Base-by-base conservation (phyloP, 441 rosid genomes). In the Corymbia calophylla region DNA sequence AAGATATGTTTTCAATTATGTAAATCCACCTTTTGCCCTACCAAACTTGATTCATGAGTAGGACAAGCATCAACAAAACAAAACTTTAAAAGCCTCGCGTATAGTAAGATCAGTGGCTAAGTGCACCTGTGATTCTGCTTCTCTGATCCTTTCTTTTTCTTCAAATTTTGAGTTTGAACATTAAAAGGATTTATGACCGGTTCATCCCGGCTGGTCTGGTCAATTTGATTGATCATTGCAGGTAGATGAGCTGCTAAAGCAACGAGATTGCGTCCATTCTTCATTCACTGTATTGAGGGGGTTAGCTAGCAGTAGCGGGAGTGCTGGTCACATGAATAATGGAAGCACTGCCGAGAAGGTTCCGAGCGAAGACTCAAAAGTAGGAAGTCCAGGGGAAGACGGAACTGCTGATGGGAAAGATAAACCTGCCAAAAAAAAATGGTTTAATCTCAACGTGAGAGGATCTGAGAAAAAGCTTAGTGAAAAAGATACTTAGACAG, bases 211-310 rank as follows among this genome's bases (percentile, higher is more conserved):
- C 9, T 70, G 86, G 56, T 64, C 44, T 58, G 2, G 35, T 44
- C 58, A 15, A 88, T 92, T 88, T 88, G 89, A 16, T 90, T 87
- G 48, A 58, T 56, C 73, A 35, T 70, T 89, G 53, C 87, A 98
- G 99, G 99, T 98, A 54, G 99, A 97, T 56, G 99, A 98, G 91
- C 94, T 98, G 87, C 93, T 98, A 88, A 98, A 98, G 92, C 96
- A 96, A 92, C 94, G 99, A 23, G 99, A 98, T 90, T 92, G 90
- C 62, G 96, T 96, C 91, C 99, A 98, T 56, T 92, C 97, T 7
- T 86, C 99, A 9, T 97, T 97, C 93, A 94, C 98, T 2, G 95
- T 94, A 16, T 88, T 93, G 77, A 94, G 90, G 91, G 90, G 82
- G 49, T 73, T 93, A 53, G 89, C 91, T 25, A 73, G 82, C 39